Evolutionary conservation across 805 yeast species (phyloP).

Genomic region (Tetrapisispora arboricola): DNA sequence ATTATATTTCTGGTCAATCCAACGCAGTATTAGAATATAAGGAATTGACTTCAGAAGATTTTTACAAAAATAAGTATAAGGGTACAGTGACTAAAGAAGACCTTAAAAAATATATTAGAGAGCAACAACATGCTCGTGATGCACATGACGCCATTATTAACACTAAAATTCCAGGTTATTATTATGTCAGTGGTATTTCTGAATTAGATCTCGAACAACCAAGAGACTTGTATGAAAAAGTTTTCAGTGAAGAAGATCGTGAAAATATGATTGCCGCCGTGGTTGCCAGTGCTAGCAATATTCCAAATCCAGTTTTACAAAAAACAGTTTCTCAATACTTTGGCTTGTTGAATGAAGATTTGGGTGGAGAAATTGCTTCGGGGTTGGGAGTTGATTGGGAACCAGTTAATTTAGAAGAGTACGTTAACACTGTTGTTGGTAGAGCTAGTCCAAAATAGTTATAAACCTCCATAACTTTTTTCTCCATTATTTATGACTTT

Average conservation of each 20-base stretch:
- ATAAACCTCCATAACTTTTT: too few relatives aligned
- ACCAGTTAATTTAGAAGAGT: constrained; percentile 28
- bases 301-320: constrained; percentile 25
- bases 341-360: constrained; percentile 33
- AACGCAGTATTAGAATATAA: constrained; percentile 16
- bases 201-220: constrained; percentile 41
- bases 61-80: constrained; percentile 21
- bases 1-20: constrained; percentile 37
- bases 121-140: constrained; percentile 23
- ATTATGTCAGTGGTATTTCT: constrained; percentile 32
- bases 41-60: constrained; percentile 7
- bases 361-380: constrained; percentile 35
- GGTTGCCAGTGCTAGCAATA: constrained; percentile 32
- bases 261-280: constrained; percentile 30
- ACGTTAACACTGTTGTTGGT: constrained; percentile 26
- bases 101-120: constrained; percentile 18
- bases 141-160: constrained; percentile 32
- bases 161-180: constrained; percentile 29
- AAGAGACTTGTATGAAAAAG: constrained; percentile 33
- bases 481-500: too few relatives aligned
- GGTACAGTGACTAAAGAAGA: constrained; percentile 28
- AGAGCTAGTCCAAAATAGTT: constrained; percentile 6
- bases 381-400: constrained; percentile 33
- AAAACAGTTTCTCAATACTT: constrained; percentile 33
- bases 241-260: constrained; percentile 28